These are phyloP conservation scores for Nigrograna mackinnonii DNA, from an alignment of 2,329 filamentous ascomycete species.

Conservation along the genomic window DNA sequence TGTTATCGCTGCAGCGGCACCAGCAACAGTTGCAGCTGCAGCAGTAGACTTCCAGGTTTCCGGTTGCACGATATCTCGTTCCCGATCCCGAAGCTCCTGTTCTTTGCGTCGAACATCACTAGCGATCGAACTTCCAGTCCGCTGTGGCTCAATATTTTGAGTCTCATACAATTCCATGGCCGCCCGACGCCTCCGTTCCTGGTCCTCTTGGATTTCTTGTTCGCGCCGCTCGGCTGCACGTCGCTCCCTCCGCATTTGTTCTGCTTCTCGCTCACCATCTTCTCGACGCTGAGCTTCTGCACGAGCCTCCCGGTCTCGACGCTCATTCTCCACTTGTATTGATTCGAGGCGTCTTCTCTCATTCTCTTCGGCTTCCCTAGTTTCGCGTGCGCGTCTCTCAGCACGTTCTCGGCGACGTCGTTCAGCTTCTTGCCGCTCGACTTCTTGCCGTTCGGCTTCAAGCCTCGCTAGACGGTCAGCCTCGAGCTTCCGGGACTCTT, in stretches of 20 bases:
- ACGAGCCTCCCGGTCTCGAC: slow-evolving; percentile 26
- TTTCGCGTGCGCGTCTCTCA: slow-evolving; percentile 24
- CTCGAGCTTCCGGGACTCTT: slow-evolving; percentile 12
- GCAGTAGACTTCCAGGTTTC: slow-evolving; percentile 42
- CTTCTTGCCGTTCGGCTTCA: slow-evolving; percentile 27
- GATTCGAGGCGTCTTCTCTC: slow-evolving; percentile 10
- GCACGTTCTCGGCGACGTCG: slow-evolving; percentile 26
- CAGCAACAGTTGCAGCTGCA: slow-evolving; percentile 37
- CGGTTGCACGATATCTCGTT: slow-evolving; percentile 33
- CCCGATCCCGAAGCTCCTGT: slow-evolving; percentile 35
- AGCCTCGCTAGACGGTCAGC: slow-evolving; percentile 24
- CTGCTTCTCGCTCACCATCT: slow-evolving; percentile 30
- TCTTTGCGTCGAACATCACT: slow-evolving; percentile 38
- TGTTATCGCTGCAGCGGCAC: slow-evolving; percentile 34
- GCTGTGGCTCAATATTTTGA: slow-evolving; percentile 29
- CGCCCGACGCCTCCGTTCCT: slow-evolving; percentile 17
- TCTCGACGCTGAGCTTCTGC: slow-evolving; percentile 21
- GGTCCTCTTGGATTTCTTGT: slow-evolving; percentile 10
- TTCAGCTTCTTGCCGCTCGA: slow-evolving; percentile 8
- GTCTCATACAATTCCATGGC: slow-evolving; percentile 22
- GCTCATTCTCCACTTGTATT: slow-evolving; percentile 22
- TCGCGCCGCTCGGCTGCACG: slow-evolving; percentile 29
- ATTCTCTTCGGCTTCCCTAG: slow-evolving; percentile 24
- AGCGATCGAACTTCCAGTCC: slow-evolving; percentile 31
- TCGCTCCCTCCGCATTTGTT: slow-evolving; percentile 33